Percentiles rank a stretch among this genome's conserved stretches.
Evolutionary conservation across 2,329 filamentous ascomycete species (phyloP).

Genomic region (Ophiocordyceps camponoti-leonardi): DNA sequence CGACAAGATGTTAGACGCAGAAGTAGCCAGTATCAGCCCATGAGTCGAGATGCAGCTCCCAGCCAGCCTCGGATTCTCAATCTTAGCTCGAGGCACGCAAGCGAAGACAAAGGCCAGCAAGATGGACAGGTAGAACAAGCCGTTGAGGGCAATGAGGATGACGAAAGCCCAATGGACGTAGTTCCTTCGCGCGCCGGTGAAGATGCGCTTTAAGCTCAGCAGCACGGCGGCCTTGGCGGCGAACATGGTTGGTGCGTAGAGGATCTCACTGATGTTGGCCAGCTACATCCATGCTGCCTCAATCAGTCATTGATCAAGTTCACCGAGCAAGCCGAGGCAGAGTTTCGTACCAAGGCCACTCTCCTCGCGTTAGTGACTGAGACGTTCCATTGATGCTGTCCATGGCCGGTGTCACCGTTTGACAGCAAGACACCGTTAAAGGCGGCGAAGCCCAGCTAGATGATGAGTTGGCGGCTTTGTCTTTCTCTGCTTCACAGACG

Average conservation of each 20-base stretch:
- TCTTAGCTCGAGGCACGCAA: not conserved
- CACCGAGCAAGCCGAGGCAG: not conserved
- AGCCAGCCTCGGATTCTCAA: not conserved
- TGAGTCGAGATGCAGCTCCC: not conserved
- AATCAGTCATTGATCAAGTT: not conserved
- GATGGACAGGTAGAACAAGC: not conserved
- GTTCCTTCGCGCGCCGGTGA: not conserved
- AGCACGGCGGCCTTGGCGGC: not conserved
- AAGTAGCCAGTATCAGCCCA: not conserved
- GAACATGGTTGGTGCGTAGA: not conserved
- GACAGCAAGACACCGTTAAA: not conserved
- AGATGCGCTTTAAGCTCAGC: not conserved
- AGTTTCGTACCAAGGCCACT: not conserved
- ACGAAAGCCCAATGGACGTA: not conserved
- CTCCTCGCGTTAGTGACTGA: not conserved
- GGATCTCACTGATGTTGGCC: not conserved
- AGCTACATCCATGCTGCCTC: not conserved
- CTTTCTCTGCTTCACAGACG: not conserved
- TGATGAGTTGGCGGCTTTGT: not conserved
- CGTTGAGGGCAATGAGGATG: not conserved
- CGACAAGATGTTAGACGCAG: not conserved
- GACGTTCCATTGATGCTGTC: not conserved
- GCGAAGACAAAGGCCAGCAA: not conserved
- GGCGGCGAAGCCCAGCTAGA: not conserved
- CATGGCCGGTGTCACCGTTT: not conserved